A percentile compares a stretch with the other conserved stretches of the same genome.
Evolutionary conservation across 177 flowering plant species (phyloP).

Genomic region (Vitis hybrid): DNA sequence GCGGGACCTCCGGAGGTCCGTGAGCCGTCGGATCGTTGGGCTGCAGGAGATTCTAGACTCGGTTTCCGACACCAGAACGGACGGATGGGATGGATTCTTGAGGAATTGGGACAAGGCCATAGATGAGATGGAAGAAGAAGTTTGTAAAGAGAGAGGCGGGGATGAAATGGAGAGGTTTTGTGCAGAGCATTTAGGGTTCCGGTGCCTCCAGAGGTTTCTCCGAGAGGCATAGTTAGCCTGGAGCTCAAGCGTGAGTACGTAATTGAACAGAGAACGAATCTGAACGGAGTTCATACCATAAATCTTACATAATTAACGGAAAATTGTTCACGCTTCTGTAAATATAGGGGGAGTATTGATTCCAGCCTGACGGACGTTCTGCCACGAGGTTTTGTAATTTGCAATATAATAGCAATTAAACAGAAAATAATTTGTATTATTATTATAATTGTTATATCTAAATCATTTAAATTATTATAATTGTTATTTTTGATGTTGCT

Average conservation of each 20-base stretch:
- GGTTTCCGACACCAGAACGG: constrained; percentile 33
- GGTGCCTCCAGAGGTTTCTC: constrained; percentile 75
- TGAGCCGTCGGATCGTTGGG: constrained; percentile 80
- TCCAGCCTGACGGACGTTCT: no score
- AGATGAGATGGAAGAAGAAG: constrained; percentile 46
- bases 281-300: no score
- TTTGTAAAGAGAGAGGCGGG: constrained; percentile 57
- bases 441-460: no score
- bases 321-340: no score
- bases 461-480: no score
- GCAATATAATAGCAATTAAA: no score
- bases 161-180: constrained; percentile 75
- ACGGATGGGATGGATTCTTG: constrained; percentile 26
- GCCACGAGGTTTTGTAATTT: no score
- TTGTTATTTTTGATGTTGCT: no score
- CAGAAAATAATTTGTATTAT: no score
- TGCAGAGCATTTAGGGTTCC: constrained; percentile 71
- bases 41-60: constrained; percentile 82
- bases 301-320: no score
- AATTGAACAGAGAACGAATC: no score
- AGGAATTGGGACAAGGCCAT: constrained; percentile 59
- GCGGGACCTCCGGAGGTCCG: constrained; percentile 67
- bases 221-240: constrained; percentile 24
- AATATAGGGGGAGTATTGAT: no score
- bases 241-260: neutral